Percentiles rank a stretch among this genome's conserved stretches.
Conservation (phyloP, 306 rosid genomes). For the Alnus rubra region DNA sequence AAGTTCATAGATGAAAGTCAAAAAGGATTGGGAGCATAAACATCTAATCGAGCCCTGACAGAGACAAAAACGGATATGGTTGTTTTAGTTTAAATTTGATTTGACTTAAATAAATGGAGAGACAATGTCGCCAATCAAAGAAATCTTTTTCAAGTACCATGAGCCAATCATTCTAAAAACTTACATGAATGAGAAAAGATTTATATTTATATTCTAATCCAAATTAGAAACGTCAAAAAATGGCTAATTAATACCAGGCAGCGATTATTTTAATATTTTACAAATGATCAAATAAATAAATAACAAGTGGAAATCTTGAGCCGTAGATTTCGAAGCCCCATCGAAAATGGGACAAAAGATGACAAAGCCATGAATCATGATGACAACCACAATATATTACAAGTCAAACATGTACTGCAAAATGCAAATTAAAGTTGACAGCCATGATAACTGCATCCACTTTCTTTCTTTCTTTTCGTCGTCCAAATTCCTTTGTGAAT, state of each 20-base stretch:
- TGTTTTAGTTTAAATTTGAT: background rate
- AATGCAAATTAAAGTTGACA: no score
- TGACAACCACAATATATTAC: background rate
- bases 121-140: conserved; percentile 8
- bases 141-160: background rate
- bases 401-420: conserved; percentile 15
- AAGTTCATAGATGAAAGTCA: no score
- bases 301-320: background rate
- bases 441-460: no score
- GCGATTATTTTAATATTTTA: background rate
- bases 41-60: no score
- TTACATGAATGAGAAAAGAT: background rate
- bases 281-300: background rate
- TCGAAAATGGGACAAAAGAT: background rate
- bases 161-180: background rate
- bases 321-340: conserved; percentile 3
- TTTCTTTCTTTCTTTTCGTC: no score
- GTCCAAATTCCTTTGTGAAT: no score
- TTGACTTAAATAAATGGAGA: background rate
- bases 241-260: background rate
- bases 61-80: no score
- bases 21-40: no score
- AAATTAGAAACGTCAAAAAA: background rate
- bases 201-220: background rate
- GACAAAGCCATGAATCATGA: background rate